Base-by-base conservation (phyloP, 1,284 basidiomycete species). In the Fistulina hepatica region DNA sequence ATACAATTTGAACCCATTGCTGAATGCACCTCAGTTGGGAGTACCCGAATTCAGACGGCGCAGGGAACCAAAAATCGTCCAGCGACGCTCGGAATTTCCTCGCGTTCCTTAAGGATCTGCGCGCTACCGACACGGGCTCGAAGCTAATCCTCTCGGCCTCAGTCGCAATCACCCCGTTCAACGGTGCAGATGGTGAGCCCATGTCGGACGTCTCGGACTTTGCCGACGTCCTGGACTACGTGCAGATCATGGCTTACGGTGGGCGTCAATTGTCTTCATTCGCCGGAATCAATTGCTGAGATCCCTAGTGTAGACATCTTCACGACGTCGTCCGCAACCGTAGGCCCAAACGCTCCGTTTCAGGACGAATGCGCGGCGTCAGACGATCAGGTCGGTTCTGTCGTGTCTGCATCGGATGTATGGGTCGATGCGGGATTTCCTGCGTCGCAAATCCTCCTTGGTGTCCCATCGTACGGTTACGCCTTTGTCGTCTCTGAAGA, bases 401-500 rank as follows among this genome's bases (percentile, higher is more conserved):
- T 80, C 15, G 66, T 71, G 19, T 73, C 73, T 20, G 80, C 82
- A 4, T 68, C 93, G 35, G 57, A 64, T 12, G 71, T 73, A 6
- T 94, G 90, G 90, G 74, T 67, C 1, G 53, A 54, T 0, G 88
- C 89, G 11, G 76, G 76, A 9, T 64, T 68, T 52, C 65, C 65
- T 3, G 53, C 56, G n/a, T 46, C 56, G 31, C 47, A 95, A 67
- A 76, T 94, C 47, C 73, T 83, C 11, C 74, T 94, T 38, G 90
- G 84, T 34, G 73, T 93, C 5, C 69, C 89, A 1, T 65, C 78
- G 9, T 92, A 89, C 54, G 82, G 76, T 1, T 78, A 81, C 54
- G 69, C 71, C 27, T 82, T 67, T 67, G 51, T 48, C 33, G 73
- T 76, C 36, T 49, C 39, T 15, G 50, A 43, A 21, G 26, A 43